A percentile compares a stretch with the other conserved stretches of the same genome.
Evolutionary conservation across 139 green algal species (phyloP).

Genomic region (Deuterostichococcus epilithicus): DNA sequence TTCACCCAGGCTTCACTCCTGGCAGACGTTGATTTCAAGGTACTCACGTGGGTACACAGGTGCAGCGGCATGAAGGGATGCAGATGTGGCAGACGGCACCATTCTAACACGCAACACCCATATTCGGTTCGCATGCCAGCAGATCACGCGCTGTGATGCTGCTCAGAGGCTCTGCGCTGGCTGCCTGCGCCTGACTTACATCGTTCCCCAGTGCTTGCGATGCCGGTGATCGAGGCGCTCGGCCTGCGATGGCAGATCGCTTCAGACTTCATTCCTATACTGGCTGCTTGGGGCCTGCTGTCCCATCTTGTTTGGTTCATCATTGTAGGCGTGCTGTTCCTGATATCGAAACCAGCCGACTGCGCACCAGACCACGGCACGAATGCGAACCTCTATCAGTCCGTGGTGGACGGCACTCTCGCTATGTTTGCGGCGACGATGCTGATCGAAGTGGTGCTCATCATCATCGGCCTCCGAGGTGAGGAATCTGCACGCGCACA

Average conservation of each 20-base stretch:
- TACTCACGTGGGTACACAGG: too few species aligned
- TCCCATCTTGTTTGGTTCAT: neutral
- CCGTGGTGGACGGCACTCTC: neutral
- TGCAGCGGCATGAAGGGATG: too few species aligned
- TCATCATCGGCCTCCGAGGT: neutral
- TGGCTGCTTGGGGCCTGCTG: neutral
- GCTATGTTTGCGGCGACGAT: neutral
- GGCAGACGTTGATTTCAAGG: too few species aligned
- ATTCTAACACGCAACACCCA: too few species aligned
- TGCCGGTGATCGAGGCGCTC: neutral
- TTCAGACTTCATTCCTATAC: neutral
- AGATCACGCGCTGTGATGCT: too few species aligned
- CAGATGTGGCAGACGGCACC: too few species aligned
- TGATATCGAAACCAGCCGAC: neutral
- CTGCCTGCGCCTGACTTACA: too few species aligned
- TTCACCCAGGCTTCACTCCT: too few species aligned
- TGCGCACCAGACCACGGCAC: neutral
- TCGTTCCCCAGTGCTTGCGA: neutral
- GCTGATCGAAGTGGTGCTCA: neutral
- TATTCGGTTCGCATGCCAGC: too few species aligned
- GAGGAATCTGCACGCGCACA: neutral
- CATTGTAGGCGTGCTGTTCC: neutral
- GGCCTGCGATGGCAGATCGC: neutral
- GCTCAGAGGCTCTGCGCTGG: too few species aligned
- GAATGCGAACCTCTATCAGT: neutral